These are phyloP conservation scores for Corymbia citriodora DNA, from an alignment of 441 rosid species.

Conservation along the genomic window DNA sequence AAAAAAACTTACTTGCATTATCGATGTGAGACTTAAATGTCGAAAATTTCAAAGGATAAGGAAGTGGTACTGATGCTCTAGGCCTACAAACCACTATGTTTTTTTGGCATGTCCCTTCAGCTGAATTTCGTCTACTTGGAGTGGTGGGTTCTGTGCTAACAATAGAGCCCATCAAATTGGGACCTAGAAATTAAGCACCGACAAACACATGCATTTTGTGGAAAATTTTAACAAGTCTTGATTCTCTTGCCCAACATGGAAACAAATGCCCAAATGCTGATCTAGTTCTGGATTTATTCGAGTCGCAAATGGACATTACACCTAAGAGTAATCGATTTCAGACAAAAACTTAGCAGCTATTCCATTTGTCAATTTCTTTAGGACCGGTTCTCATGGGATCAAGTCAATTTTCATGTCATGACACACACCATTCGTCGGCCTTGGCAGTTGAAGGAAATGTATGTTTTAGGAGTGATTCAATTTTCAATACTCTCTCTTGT, in stretches of 20 bases:
- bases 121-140: not conserved
- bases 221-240: no score
- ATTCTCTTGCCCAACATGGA: no score
- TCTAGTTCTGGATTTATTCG: no score
- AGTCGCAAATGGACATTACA: no score
- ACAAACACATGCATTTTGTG: no score
- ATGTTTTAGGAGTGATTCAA: not conserved
- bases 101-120: not conserved
- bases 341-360: no score
- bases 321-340: no score
- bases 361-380: no score
- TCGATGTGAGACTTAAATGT: not conserved
- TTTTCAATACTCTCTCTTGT: not conserved
- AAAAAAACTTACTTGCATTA: not conserved
- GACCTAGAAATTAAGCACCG: no score
- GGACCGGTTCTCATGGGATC: fast-evolving
- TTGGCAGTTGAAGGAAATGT: not conserved
- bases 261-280: no score
- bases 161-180: not conserved
- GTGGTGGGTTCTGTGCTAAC: not conserved
- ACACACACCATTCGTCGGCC: fast-evolving
- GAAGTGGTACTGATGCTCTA: not conserved
- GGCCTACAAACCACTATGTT: not conserved
- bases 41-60: not conserved
- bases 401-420: not conserved